These are phyloP conservation scores for Microdochium nivale DNA, from an alignment of 2,329 filamentous ascomycete species.

Conservation along the genomic window DNA sequence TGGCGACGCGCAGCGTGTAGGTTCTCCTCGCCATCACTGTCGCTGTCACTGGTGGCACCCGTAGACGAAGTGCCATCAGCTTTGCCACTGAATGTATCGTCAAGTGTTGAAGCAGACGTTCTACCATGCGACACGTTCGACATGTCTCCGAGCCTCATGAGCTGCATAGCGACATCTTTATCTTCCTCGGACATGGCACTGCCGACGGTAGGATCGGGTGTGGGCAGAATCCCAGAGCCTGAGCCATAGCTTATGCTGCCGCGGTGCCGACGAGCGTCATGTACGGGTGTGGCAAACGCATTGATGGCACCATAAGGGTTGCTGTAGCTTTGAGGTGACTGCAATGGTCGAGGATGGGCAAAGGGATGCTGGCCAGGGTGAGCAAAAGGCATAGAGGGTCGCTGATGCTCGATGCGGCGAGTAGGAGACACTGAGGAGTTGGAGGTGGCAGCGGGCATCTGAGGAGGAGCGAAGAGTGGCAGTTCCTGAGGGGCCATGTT, in stretches of 20 bases:
- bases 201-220: conserved; percentile 92
- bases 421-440: conserved; percentile 93
- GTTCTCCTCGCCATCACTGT: conserved; percentile 55
- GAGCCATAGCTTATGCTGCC: conserved; percentile 50
- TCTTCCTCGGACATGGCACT: conserved; percentile 95
- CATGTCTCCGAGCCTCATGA: conserved; percentile 92
- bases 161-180: conserved; percentile 87
- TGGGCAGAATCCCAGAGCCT: conserved; percentile 64
- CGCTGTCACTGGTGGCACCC: conserved; percentile 65
- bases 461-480: conserved; percentile 86
- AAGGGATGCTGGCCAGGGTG: conserved; percentile 73
- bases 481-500: conserved; percentile 59
- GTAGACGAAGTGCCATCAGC: conserved; percentile 81
- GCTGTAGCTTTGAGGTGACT: conserved; percentile 72
- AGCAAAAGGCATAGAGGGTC: conserved; percentile 67
- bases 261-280: conserved; percentile 57
- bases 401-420: conserved; percentile 65
- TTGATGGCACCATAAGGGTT: conserved; percentile 44
- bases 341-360: conserved; percentile 65
- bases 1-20: conserved; percentile 50
- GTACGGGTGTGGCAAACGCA: conserved; percentile 54
- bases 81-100: conserved; percentile 86
- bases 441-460: conserved; percentile 91
- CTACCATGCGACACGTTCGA: conserved; percentile 90
- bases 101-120: conserved; percentile 85